Conservation (phyloP, 345 rosid species). For the Eutrema heterophyllum region DNA sequence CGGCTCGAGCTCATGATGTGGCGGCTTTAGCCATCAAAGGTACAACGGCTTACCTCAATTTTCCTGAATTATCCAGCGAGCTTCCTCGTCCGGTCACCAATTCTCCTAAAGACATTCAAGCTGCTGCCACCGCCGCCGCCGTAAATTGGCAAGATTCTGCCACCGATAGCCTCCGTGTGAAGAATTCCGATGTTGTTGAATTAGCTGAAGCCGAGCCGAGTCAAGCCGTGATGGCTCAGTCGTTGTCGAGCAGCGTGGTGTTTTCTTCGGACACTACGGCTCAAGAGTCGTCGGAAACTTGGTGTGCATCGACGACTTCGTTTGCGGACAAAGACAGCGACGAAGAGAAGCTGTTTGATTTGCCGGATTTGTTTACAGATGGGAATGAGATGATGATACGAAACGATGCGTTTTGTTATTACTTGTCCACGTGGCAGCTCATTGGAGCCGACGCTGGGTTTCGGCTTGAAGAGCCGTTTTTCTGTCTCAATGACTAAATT, state of each 20-base stretch:
- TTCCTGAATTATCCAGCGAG: conserved; percentile 44
- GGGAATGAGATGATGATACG: conserved; percentile 31
- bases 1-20: conserved; percentile 82
- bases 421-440: conserved; percentile 62
- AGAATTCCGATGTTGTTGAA: not conserved
- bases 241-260: conserved; percentile 25
- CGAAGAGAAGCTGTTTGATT: conserved; percentile 66
- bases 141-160: conserved; percentile 22
- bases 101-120: conserved; percentile 59
- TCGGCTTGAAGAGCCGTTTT: conserved; percentile 61
- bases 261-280: conserved; percentile 14
- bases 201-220: conserved; percentile 33
- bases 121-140: conserved; percentile 59
- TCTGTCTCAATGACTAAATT: conserved; percentile 42
- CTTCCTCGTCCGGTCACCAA: conserved; percentile 50
- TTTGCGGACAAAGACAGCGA: conserved; percentile 34
- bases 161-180: not conserved
- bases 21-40: conserved; percentile 80
- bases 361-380: conserved; percentile 65
- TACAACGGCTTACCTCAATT: conserved; percentile 52
- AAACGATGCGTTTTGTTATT: conserved; percentile 40
- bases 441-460: conserved; percentile 55
- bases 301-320: conserved; percentile 30
- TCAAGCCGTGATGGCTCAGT: conserved; percentile 21
- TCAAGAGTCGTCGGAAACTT: conserved; percentile 39